Base-by-base conservation (phyloP, 495 filamentous ascomycete species). In the Glutinoglossum americanum region DNA sequence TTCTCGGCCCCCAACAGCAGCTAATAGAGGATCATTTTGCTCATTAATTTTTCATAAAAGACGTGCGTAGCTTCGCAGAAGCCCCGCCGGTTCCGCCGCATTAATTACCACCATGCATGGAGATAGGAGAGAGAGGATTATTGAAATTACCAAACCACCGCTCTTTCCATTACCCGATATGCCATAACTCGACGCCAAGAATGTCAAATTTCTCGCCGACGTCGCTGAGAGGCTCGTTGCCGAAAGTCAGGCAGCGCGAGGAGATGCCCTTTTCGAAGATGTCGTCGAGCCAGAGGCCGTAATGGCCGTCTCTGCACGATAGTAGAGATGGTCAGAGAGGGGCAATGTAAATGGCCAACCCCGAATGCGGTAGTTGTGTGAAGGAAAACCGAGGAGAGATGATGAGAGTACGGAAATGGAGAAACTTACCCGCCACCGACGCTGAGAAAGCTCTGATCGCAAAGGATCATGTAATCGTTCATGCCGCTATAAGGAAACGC, bases 401-500 rank as follows among this genome's bases (percentile, higher is more conserved):
- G 33, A 58, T 51, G 54, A n/a, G n/a, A n/a, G n/a, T n/a, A n/a
- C n/a, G 25, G 58, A 37, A 54, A 41, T 49, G 26, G 56, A 60
- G 26, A 17, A 9, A 68, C 77, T 69, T 65, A 80, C 78, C 83
- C 93, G 51, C 87, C 89, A 33, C 89, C 89, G 1, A 95, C 70
- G 64, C 82, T 88, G 45, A 98, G 68, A 65, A 82, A 97, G n/a
- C 80, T 78, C 26, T 76, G 73, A 66, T 95, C 87, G 71, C 90
- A 97, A 62, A 90, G 83, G 62, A 96, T 93, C 73, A 92, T 82
- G 66, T 95, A 95, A 67, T 97, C 92, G 68, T 98, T 98, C 17
- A 90, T 78, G 7, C 92, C 92, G 60, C 83, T 89, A 64, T 96
- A 97, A 0, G 89, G 89, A 67, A 96, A 98, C 0, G 90, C 90